Conservation (phyloP, 495 filamentous ascomycete species). For the Daldinia loculata region DNA sequence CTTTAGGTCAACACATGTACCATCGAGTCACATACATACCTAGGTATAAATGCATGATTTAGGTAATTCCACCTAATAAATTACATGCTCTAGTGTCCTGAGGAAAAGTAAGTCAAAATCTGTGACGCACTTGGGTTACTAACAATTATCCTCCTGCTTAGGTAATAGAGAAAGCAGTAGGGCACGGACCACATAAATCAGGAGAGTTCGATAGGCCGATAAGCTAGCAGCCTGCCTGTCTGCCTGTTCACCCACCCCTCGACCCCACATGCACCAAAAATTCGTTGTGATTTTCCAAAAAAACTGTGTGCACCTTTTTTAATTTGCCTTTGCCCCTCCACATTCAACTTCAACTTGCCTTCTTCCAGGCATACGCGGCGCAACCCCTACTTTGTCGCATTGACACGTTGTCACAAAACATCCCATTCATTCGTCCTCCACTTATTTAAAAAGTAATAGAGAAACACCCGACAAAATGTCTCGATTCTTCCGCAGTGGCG, state of each 20-base stretch:
- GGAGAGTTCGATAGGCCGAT: neutral
- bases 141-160: neutral
- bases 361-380: slow-evolving; percentile 15
- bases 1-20: too few species aligned
- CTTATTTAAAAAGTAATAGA: neutral
- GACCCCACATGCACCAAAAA: slow-evolving; percentile 48
- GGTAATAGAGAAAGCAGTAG: too few species aligned
- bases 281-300: slow-evolving; percentile 46
- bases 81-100: too few species aligned
- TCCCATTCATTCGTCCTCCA: neutral
- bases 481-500: slow-evolving; percentile 94
- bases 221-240: neutral
- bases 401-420: slow-evolving; percentile 6
- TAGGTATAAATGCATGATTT: too few species aligned
- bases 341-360: slow-evolving; percentile 23
- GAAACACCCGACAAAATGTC: slow-evolving; percentile 68
- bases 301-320: slow-evolving; percentile 37
- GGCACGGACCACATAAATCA: neutral
- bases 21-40: too few species aligned
- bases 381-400: slow-evolving; percentile 17
- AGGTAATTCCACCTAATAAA: too few species aligned
- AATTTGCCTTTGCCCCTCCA: slow-evolving; percentile 31
- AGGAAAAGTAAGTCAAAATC: too few species aligned
- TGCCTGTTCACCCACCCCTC: slow-evolving; percentile 38
- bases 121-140: too few species aligned